Evolutionary conservation across 352 stramenopile genomes (phyloP).

Genomic region (Phytophthora rubi): DNA sequence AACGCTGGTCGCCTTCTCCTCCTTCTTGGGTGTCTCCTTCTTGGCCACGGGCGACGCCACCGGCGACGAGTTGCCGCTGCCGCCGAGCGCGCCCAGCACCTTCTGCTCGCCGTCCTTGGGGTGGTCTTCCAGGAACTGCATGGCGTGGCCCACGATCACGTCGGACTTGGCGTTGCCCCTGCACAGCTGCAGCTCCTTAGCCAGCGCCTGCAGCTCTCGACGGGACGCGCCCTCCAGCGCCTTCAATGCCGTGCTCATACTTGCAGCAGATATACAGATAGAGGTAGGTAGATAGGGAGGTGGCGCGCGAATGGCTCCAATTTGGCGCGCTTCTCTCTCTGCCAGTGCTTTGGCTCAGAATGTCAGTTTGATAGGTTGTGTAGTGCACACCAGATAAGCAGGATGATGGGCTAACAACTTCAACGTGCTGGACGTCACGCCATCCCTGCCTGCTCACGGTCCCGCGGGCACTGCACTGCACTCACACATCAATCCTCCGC

Average conservation of each 20-base stretch:
- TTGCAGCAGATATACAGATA: too few relatives aligned
- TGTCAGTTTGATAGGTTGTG: neutral
- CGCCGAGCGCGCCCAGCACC: conserved; percentile 37
- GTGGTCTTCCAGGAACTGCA: conserved; percentile 50
- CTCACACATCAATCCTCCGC: conserved; percentile 13
- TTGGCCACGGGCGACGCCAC: conserved; percentile 24
- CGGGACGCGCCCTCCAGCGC: conserved; percentile 55
- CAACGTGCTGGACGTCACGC: conserved; percentile 26
- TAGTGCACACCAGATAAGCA: conserved; percentile 24
- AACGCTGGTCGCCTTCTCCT: neutral
- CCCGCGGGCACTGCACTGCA: neutral
- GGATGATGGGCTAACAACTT: conserved; percentile 18
- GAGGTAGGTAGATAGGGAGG: too few relatives aligned
- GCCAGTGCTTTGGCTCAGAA: conserved; percentile 22
- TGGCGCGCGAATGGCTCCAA: conserved; percentile 1
- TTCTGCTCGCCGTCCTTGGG: conserved; percentile 45
- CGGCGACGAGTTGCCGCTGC: conserved; percentile 15
- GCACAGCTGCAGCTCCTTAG: conserved; percentile 69
- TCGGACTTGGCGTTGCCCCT: conserved; percentile 74
- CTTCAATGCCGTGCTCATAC: conserved; percentile 31
- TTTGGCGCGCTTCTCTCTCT: conserved; percentile 31
- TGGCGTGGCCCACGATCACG: conserved; percentile 58
- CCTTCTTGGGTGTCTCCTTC: conserved; percentile 19
- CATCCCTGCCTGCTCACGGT: conserved; percentile 6
- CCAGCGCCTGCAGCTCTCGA: conserved; percentile 68